These are phyloP conservation scores for Suillus americanus DNA, from an alignment of 768 basidiomycete species.

Conservation along the genomic window DNA sequence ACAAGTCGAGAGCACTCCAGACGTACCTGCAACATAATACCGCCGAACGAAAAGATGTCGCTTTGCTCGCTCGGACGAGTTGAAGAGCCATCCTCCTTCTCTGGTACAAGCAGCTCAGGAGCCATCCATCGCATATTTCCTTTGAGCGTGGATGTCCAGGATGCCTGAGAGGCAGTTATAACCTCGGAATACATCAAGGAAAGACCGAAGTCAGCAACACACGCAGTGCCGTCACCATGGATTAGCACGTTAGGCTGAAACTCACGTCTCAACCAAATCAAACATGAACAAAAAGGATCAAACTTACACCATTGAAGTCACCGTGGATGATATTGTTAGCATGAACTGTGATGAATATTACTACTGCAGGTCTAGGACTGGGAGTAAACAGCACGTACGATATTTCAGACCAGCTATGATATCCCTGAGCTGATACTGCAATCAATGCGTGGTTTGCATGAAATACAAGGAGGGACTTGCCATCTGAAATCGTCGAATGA, in stretches of 20 bases:
- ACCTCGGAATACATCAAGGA: constrained; percentile 28
- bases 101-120: constrained; percentile 34
- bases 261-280: not conserved
- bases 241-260: constrained; percentile 37
- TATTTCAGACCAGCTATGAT: constrained; percentile 21
- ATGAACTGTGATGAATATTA: constrained; percentile 1
- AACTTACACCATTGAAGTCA: constrained; percentile 44
- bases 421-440: not conserved
- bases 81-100: constrained; percentile 25
- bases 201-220: constrained; percentile 39
- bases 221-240: constrained; percentile 29
- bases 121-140: constrained; percentile 53
- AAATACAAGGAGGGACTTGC: constrained; percentile 8
- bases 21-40: constrained; percentile 30
- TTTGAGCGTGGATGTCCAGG: constrained; percentile 33
- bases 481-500: constrained; percentile 11
- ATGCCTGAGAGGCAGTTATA: constrained; percentile 15
- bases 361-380: too few relatives aligned
- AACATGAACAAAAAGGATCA: not conserved
- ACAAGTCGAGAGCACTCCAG: constrained; percentile 15
- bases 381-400: too few relatives aligned
- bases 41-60: constrained; percentile 46
- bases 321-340: constrained; percentile 39
- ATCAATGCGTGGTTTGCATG: not conserved
- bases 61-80: constrained; percentile 21